Evolutionary conservation across 108 stramenopile species (phyloP).

Genomic region (Cyclotella choctawhatcheeana): DNA sequence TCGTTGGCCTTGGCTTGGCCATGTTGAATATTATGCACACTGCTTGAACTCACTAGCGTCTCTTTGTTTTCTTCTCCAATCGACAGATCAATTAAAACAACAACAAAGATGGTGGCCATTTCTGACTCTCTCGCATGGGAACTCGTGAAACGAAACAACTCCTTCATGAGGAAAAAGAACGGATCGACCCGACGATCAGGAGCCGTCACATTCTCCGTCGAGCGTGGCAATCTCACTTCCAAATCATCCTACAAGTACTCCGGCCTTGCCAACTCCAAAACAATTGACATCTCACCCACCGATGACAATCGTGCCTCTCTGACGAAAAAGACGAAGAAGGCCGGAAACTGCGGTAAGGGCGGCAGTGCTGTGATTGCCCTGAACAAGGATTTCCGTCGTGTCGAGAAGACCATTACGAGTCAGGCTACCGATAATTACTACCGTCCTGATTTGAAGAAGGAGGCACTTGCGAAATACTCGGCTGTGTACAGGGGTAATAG

Average conservation of each 20-base stretch:
- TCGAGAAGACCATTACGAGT: constrained; percentile 73
- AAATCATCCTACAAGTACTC: constrained; percentile 92
- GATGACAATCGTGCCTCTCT: constrained; percentile 77
- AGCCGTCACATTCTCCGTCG: constrained; percentile 79
- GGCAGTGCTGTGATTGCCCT: constrained; percentile 71
- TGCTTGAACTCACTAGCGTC: no score
- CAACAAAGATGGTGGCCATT: constrained; percentile 77
- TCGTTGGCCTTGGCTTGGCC: no score
- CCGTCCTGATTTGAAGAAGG: constrained; percentile 88
- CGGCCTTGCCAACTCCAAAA: constrained; percentile 92
- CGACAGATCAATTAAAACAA: background rate
- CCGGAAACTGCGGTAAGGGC: constrained; percentile 62
- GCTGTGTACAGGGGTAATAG: constrained; percentile 90
- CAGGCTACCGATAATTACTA: constrained; percentile 85
- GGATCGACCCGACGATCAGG: constrained; percentile 91
- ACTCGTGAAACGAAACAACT: constrained; percentile 84
- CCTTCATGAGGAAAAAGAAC: constrained; percentile 92
- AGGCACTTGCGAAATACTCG: constrained; percentile 85
- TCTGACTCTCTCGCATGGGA: constrained; percentile 93
- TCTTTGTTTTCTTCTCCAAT: no score
- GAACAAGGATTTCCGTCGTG: constrained; percentile 90
- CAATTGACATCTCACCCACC: constrained; percentile 71
- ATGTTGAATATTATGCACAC: no score
- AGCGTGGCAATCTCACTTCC: constrained; percentile 89
- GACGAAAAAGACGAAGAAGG: constrained; percentile 88